These are phyloP conservation scores for Melanomma pulvis-pyrius DNA, from an alignment of 495 filamentous ascomycete species.

Conservation along the genomic window DNA sequence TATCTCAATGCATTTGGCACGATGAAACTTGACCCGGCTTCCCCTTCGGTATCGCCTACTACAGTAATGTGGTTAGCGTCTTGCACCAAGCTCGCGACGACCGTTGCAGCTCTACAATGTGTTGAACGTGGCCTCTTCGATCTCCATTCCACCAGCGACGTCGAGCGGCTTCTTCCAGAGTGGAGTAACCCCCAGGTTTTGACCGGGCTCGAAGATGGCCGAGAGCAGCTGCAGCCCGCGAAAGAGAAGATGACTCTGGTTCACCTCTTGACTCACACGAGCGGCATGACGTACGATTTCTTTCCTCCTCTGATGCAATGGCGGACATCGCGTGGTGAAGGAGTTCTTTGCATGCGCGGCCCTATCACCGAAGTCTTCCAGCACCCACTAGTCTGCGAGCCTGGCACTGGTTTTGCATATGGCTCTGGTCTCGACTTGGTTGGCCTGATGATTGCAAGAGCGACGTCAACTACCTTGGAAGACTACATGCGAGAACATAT, in stretches of 20 bases:
- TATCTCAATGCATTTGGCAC: slow-evolving; percentile 19
- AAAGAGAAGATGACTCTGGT: slow-evolving; percentile 35
- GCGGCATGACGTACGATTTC: slow-evolving; percentile 20
- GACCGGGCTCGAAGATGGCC: slow-evolving; percentile 33
- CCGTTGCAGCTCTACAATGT: slow-evolving; percentile 29
- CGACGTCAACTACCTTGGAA: slow-evolving; percentile 39
- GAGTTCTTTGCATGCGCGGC: background rate
- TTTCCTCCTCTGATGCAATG: slow-evolving; percentile 1
- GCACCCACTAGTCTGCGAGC: slow-evolving; percentile 42
- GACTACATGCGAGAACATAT: slow-evolving; percentile 53
- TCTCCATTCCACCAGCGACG: slow-evolving; percentile 21
- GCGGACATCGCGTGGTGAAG: slow-evolving; percentile 5
- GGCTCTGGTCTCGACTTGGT: slow-evolving; percentile 37
- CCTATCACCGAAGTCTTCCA: background rate
- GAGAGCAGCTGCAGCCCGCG: slow-evolving; percentile 12
- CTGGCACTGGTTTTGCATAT: slow-evolving; percentile 41
- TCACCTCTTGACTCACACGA: slow-evolving; percentile 11
- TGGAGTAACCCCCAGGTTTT: slow-evolving; percentile 35
- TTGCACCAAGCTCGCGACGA: slow-evolving; percentile 25
- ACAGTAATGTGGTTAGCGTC: slow-evolving; percentile 29
- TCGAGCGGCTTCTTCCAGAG: slow-evolving; percentile 35
- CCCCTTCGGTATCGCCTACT: slow-evolving; percentile 11
- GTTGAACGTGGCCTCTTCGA: slow-evolving; percentile 28
- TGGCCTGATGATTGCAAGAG: slow-evolving; percentile 28
- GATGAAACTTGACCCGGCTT: slow-evolving; percentile 10